Base-by-base conservation (phyloP, 1,284 basidiomycete species). In the Irpex sp. region DNA sequence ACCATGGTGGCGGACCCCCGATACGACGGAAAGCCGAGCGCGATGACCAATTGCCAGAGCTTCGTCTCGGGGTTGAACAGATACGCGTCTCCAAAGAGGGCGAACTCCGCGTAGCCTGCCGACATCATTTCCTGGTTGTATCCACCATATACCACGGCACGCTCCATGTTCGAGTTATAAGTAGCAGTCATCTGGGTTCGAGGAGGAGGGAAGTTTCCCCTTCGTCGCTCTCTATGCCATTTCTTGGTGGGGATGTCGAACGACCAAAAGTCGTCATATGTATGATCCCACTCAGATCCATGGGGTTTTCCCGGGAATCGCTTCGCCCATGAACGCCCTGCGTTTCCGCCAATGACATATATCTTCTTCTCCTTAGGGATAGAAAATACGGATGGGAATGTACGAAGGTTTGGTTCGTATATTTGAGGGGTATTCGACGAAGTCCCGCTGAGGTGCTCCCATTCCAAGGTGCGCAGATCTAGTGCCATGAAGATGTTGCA, bases 211-310 rank as follows among this genome's bases (percentile, higher is more conserved):
- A 67, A 61, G 58, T 77, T 78, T 8, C 77, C 76, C 5, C 67
- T 54, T 46, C 74, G 61, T 17, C 75, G 67, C 61, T 77, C 75
- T 37, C 69, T 65, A 26, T 61, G 68, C 77, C 76, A 78, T 59
- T 62, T 67, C 59, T 69, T 65, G 1, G 65, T 62, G 19, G 67
- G 61, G 21, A 76, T 63, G 58, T 69, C 68, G 68, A 70, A 77
- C 56, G 70, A 71, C 76, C 76, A 78, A 49, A 77, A 67, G 61
- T 78, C 77, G 13, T 70, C 67, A 58, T 73, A 74, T 1, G 63
- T 59, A 60, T 71, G 72, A 5, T 66, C 68, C 26, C 26, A 26
- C 37, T 31, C 51, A 3, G 66, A 50, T 2, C 49, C 64, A 0
- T 68, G 70, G 58, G 75, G 71, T 2, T 61, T 57, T 57, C 72